A percentile compares a stretch with the other conserved stretches of the same genome.
These are phyloP conservation scores for Leccinellum luteum DNA, from an alignment of 768 basidiomycete species.

Conservation along the genomic window DNA sequence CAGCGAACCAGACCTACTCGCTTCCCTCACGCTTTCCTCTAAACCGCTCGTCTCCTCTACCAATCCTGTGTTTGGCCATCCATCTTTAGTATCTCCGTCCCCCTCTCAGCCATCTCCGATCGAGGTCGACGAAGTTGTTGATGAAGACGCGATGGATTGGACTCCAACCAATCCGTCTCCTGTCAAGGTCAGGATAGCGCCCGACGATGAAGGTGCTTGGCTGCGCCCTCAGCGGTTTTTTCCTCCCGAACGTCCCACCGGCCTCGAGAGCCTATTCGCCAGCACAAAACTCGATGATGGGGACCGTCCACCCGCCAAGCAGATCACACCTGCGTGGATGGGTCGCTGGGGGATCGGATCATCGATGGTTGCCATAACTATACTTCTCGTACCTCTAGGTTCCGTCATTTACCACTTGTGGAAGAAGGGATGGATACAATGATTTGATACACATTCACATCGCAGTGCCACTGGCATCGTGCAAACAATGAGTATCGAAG, in stretches of 20 bases:
- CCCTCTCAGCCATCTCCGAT: conserved; percentile 26
- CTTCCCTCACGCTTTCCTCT: conserved; percentile 62
- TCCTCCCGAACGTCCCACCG: conserved; percentile 74
- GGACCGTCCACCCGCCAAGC: neutral
- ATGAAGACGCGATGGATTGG: conserved; percentile 64
- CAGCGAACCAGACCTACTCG: conserved; percentile 57
- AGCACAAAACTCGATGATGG: conserved; percentile 55
- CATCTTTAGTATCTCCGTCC: conserved; percentile 47
- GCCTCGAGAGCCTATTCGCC: conserved; percentile 68
- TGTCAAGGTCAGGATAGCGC: conserved; percentile 20
- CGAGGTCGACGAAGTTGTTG: conserved; percentile 27
- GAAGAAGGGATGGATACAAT: conserved; percentile 21
- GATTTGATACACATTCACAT: conserved; percentile 16
- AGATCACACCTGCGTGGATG: neutral
- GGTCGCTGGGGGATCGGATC: conserved; percentile 9
- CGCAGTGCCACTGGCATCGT: neutral
- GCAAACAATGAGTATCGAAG: neutral
- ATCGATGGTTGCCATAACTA: conserved; percentile 6
- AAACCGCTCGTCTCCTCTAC: conserved; percentile 49
- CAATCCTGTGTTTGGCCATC: conserved; percentile 67
- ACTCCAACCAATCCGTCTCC: conserved; percentile 47
- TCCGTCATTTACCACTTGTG: conserved; percentile 22
- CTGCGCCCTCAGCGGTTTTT: conserved; percentile 74
- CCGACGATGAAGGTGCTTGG: conserved; percentile 44
- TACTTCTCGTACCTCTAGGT: conserved; percentile 20